Conservation (phyloP, 2,329 filamentous ascomycete species). For the Talaromyces verruculosus region DNA sequence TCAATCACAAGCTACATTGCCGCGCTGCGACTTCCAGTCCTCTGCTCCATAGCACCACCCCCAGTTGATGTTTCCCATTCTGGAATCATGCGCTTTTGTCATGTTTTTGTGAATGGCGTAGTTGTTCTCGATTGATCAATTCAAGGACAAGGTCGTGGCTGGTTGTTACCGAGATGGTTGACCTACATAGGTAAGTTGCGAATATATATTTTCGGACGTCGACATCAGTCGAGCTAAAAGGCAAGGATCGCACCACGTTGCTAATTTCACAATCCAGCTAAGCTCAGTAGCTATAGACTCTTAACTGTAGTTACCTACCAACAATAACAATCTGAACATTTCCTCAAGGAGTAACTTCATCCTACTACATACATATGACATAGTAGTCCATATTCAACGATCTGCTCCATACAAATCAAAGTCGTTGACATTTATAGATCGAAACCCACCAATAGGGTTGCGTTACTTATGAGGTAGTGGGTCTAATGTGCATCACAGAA, state of each 20-base stretch:
- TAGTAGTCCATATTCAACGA: too few relatives aligned
- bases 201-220: neutral
- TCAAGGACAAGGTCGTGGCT: too few relatives aligned
- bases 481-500: neutral
- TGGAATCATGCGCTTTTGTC: too few relatives aligned
- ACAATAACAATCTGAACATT: neutral
- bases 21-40: too few relatives aligned
- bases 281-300: neutral
- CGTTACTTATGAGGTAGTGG: neutral
- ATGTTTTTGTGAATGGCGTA: too few relatives aligned
- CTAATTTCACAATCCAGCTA: neutral
- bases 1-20: too few relatives aligned
- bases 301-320: neutral
- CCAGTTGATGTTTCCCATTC: too few relatives aligned
- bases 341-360: neutral
- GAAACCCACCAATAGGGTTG: neutral
- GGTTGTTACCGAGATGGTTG: too few relatives aligned
- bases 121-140: too few relatives aligned
- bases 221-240: neutral
- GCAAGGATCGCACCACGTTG: neutral
- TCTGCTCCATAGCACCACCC: too few relatives aligned
- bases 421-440: neutral
- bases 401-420: neutral
- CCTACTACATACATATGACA: too few relatives aligned
- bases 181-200: neutral